These are phyloP conservation scores for Macaranga tanarius DNA, from an alignment of 441 rosid species.

Conservation along the genomic window DNA sequence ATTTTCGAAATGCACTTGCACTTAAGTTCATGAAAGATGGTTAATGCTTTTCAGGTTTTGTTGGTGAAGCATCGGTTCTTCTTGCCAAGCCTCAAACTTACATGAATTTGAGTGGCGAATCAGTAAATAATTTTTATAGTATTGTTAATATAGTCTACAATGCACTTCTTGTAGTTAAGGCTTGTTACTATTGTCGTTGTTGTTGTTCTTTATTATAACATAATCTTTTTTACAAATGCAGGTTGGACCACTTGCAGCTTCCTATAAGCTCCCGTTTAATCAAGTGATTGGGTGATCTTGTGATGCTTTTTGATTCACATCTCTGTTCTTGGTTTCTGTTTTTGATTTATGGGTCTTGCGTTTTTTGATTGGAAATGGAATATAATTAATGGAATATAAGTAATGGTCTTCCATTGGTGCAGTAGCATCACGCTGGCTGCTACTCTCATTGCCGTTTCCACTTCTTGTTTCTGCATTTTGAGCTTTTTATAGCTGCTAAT, in stretches of 20 bases:
- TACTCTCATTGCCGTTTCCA: no score
- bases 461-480: no score
- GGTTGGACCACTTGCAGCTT: slow-evolving; percentile 92
- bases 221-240: slow-evolving; percentile 31
- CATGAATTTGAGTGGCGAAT: slow-evolving; percentile 97
- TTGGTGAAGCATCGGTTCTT: slow-evolving; percentile 62
- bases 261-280: slow-evolving; percentile 81
- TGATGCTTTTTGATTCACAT: no score
- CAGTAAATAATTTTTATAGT: slow-evolving; percentile 41
- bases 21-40: slow-evolving; percentile 11
- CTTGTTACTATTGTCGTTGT: not conserved
- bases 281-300: slow-evolving; percentile 73
- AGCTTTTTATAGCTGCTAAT: no score
- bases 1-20: not conserved
- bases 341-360: not conserved
- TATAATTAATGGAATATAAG: no score
- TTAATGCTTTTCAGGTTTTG: slow-evolving; percentile 47
- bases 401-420: no score
- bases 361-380: not conserved
- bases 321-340: not conserved
- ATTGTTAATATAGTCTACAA: not conserved
- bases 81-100: slow-evolving; percentile 92
- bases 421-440: no score
- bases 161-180: not conserved
- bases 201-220: not conserved